These are phyloP conservation scores for Kwoniella shivajii DNA, from an alignment of 1,284 basidiomycete species.

Conservation along the genomic window DNA sequence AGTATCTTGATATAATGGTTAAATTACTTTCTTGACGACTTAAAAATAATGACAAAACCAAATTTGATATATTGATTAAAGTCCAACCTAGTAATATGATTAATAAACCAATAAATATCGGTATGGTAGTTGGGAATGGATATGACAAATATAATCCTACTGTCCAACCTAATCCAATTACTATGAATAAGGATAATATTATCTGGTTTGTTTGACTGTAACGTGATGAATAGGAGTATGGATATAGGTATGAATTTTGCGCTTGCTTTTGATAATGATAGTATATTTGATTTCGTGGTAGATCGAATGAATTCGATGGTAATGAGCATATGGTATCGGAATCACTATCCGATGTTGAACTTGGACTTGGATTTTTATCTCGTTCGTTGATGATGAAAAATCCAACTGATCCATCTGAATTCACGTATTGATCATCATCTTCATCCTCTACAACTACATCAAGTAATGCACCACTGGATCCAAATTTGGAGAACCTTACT, in stretches of 20 bases:
- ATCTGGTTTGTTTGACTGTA: neutral
- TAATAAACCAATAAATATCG: conserved; percentile 25
- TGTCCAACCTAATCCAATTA: conserved; percentile 6
- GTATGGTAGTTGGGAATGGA: conserved; percentile 42
- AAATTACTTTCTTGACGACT: neutral
- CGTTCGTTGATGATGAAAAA: too few relatives aligned
- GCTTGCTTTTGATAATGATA: too few relatives aligned
- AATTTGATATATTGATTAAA: conserved; percentile 8
- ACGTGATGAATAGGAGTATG: too few relatives aligned
- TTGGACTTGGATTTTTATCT: too few relatives aligned
- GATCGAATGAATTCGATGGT: neutral
- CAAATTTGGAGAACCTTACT: neutral
- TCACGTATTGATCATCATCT: neutral
- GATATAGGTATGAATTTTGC: too few relatives aligned
- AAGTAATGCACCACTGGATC: neutral
- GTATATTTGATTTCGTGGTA: neutral
- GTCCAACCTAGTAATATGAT: conserved; percentile 26
- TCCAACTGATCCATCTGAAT: neutral
- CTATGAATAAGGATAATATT: conserved; percentile 4
- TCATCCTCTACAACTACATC: neutral
- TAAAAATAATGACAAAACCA: conserved; percentile 6
- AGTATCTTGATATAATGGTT: conserved; percentile 1
- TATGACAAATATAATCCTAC: conserved; percentile 26
- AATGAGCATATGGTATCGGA: neutral
- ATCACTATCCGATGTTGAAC: too few relatives aligned